Base-by-base conservation (phyloP, 768 basidiomycete species). In the Strobilomyces dryophilus region DNA sequence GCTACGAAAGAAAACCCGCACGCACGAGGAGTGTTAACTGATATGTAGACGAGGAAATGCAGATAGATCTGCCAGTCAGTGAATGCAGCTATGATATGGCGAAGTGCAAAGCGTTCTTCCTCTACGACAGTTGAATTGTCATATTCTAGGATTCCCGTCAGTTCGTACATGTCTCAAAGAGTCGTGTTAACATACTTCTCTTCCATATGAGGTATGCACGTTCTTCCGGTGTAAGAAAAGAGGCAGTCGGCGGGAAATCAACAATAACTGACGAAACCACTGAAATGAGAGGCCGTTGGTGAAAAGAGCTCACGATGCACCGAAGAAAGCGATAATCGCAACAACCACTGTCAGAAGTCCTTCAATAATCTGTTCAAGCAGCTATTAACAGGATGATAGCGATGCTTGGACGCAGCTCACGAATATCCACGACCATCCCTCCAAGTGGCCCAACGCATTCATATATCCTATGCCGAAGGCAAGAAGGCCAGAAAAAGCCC, bases 381-480 rank as follows among this genome's bases (percentile, higher is more conserved):
- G 3, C 5, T 4, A 17, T 46, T 18, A 45, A 34, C 17, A 34
- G 24, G 5, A 50, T 8, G 1, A 27, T 24, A 18, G 32, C n/a
- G 12, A 34, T 1, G 5, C 4, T 21, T 2, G 20, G 10, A 8
- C 32, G 2, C 2, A 9, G 64, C 78, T 39, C 57, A 83, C 81
- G 52, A 85, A 86, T 45, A 85, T 84, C 84, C 84, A 85, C 0
- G 79, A 79, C 84, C 84, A 86, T 11, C 81, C 83, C 17, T 74
- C 59, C 17, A 79, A 61, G 2, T 79, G 76, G 3, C 60, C 67
- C 0, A 65, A 66, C 0, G 79, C 79, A 26, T 67, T 62, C 80
- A 85, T 79, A 47, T 79, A 77, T 36, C 74, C 71, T 27, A 84
- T 79, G 0, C 63, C 81, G 62, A 73, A 83, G 0, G 83, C 83